Conservation (phyloP, 192 early-diverging fungal species). For the Dispira simplex region DNA sequence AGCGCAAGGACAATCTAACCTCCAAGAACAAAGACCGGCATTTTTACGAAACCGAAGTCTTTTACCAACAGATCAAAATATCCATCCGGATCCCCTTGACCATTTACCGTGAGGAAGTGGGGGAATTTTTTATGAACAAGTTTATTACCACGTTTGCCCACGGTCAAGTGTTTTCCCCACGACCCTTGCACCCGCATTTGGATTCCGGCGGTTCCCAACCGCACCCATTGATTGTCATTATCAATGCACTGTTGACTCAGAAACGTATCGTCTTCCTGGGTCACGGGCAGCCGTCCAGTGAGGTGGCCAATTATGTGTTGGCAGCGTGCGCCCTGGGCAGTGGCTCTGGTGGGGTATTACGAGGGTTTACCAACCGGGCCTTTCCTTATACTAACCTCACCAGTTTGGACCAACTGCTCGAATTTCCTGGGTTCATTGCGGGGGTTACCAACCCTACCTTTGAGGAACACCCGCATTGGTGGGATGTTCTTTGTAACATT, state of each 20-base stretch:
- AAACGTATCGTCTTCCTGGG: constrained; percentile 88
- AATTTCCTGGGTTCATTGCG: constrained; percentile 82
- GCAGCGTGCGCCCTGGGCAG: constrained; percentile 80
- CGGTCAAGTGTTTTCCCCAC: not conserved
- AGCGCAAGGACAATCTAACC: constrained; percentile 25
- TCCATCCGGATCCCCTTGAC: constrained; percentile 79
- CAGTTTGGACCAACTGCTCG: constrained; percentile 69
- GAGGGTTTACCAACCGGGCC: constrained; percentile 74
- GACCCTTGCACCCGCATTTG: constrained; percentile 57
- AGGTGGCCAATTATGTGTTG: constrained; percentile 84
- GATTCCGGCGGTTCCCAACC: constrained; percentile 72
- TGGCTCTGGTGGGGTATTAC: constrained; percentile 73
- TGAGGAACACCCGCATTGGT: constrained; percentile 84
- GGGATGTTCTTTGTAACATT: constrained; percentile 94
- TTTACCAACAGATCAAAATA: constrained; percentile 71
- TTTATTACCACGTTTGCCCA: constrained; percentile 60
- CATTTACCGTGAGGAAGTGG: constrained; percentile 76
- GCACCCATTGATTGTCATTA: constrained; percentile 70
- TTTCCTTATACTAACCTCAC: constrained; percentile 84
- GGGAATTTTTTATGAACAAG: constrained; percentile 81
- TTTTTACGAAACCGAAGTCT: constrained; percentile 71
- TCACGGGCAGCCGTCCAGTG: constrained; percentile 74
- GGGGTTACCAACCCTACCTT: constrained; percentile 94
- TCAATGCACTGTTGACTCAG: constrained; percentile 85
- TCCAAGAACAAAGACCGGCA: constrained; percentile 71